Percentiles rank a stretch among this genome's conserved stretches.
Conservation (phyloP, 371 early-diverging fungal genomes). For the Haplosporangium sp. region DNA sequence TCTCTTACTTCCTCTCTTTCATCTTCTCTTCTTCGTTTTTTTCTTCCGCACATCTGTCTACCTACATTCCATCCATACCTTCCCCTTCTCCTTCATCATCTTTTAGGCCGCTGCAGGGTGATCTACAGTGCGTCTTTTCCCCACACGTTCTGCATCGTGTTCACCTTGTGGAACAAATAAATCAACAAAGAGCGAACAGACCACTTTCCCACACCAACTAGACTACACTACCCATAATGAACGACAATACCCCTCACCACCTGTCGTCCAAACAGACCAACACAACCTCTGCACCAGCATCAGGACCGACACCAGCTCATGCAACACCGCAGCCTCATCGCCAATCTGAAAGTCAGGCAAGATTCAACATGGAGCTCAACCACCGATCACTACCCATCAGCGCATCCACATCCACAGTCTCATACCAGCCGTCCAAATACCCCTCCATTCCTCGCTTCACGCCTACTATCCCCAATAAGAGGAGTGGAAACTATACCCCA, state of each 20-base stretch:
- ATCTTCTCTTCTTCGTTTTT: background rate
- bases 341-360: slow-evolving; percentile 15
- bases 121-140: background rate
- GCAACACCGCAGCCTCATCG: slow-evolving; percentile 1
- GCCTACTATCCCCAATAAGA: slow-evolving; percentile 23
- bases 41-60: background rate
- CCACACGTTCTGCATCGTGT: background rate
- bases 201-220: slow-evolving; percentile 13
- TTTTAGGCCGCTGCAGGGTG: too few relatives aligned
- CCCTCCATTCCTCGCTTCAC: slow-evolving; percentile 47
- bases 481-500: slow-evolving; percentile 39
- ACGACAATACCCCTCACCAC: background rate
- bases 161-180: slow-evolving; percentile 41
- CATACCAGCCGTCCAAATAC: slow-evolving; percentile 26
- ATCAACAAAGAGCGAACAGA: slow-evolving; percentile 30
- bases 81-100: background rate
- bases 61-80: background rate
- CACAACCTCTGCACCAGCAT: background rate
- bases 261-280: background rate
- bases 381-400: slow-evolving; percentile 18
- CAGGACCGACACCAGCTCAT: background rate
- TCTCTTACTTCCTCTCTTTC: background rate
- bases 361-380: slow-evolving; percentile 32
- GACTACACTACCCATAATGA: slow-evolving; percentile 1
- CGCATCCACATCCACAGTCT: slow-evolving; percentile 1